Evolutionary conservation across 192 early-diverging fungal genomes (phyloP).

Genomic region (Thamnidium elegans): DNA sequence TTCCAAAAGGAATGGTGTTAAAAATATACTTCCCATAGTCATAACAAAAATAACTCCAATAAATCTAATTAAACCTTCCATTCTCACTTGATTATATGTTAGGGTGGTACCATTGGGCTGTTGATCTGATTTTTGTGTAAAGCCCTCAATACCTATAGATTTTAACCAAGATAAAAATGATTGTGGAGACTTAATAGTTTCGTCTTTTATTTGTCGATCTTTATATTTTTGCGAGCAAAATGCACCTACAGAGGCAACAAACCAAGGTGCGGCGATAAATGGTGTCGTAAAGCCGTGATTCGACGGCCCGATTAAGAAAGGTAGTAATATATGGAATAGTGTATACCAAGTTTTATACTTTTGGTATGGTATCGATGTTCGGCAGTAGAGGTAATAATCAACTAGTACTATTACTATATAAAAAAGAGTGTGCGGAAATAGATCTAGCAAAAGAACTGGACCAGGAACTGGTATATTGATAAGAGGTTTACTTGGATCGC

Average conservation of each 20-base stretch:
- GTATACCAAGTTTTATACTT: background rate
- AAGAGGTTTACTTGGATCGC: background rate
- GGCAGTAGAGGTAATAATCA: background rate
- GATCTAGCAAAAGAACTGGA: background rate
- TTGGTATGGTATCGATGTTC: background rate
- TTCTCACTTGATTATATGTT: background rate
- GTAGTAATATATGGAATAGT: background rate
- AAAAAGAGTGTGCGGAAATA: background rate
- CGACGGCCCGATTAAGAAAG: background rate
- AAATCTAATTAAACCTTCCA: background rate
- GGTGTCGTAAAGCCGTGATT: background rate
- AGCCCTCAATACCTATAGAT: background rate
- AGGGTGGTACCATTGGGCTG: background rate
- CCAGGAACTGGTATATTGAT: constrained; percentile 4
- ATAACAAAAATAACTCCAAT: background rate
- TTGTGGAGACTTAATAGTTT: background rate
- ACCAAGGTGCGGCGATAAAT: background rate
- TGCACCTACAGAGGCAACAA: constrained; percentile 6
- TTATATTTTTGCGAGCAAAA: constrained; percentile 3
- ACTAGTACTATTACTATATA: background rate
- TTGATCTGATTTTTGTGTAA: background rate
- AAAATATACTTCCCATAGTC: background rate
- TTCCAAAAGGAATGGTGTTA: constrained; percentile 10
- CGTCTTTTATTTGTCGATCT: background rate
- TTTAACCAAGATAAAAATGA: constrained; percentile 1